Percentiles rank a stretch among this genome's conserved stretches.
Conservation (phyloP, 2,329 filamentous ascomycete species). For the Epichloe aotearoae region DNA sequence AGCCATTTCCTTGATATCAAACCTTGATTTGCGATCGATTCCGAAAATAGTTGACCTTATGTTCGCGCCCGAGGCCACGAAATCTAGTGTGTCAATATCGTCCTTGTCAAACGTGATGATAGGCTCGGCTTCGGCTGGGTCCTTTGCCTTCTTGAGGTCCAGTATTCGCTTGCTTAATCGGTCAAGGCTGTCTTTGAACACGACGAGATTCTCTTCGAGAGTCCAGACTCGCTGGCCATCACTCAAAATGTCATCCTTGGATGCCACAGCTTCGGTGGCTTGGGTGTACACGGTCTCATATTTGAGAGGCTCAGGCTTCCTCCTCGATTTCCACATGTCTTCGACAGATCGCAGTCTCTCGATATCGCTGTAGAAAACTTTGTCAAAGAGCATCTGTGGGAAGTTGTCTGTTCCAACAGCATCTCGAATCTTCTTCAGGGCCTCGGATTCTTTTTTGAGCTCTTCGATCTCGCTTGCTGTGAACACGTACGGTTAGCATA, state of each 20-base stretch:
- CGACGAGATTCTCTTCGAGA: slow-evolving; percentile 68
- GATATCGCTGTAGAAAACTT: slow-evolving; percentile 82
- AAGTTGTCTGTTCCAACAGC: slow-evolving; percentile 72
- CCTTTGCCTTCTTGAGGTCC: slow-evolving; percentile 40
- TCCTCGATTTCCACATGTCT: slow-evolving; percentile 88
- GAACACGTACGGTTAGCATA: background rate
- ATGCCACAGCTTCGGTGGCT: slow-evolving; percentile 32
- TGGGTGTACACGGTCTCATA: slow-evolving; percentile 49
- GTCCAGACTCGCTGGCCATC: slow-evolving; percentile 71
- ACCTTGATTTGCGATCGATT: slow-evolving; percentile 79
- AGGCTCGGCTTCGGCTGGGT: slow-evolving; percentile 39
- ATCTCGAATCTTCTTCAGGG: slow-evolving; percentile 68
- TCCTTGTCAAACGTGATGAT: slow-evolving; percentile 91
- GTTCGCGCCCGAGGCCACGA: slow-evolving; percentile 83
- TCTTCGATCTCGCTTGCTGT: slow-evolving; percentile 70
- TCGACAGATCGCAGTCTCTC: slow-evolving; percentile 72
- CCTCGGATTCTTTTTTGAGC: slow-evolving; percentile 68
- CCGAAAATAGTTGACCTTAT: slow-evolving; percentile 79
- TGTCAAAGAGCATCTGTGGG: slow-evolving; percentile 70
- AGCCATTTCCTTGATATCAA: slow-evolving; percentile 98
- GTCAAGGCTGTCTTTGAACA: slow-evolving; percentile 74
- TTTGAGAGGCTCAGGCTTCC: slow-evolving; percentile 58
- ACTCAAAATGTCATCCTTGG: slow-evolving; percentile 40
- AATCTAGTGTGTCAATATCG: slow-evolving; percentile 86
- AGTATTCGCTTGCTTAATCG: slow-evolving; percentile 64